These are phyloP conservation scores for Tetrahymena elliotti DNA, from an alignment of 73 alveolate genomes.

Conservation along the genomic window DNA sequence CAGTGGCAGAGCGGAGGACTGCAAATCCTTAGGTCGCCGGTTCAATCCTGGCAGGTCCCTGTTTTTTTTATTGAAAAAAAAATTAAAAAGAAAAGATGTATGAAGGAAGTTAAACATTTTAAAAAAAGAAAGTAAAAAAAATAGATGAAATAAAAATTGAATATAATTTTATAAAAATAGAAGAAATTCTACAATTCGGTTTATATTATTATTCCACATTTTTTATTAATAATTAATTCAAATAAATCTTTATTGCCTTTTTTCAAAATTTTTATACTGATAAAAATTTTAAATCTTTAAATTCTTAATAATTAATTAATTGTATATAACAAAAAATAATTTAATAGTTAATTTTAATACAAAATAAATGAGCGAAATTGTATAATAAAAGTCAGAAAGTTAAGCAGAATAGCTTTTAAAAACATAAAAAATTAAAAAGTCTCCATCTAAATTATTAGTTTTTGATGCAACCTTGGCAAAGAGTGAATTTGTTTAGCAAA, in stretches of 20 bases:
- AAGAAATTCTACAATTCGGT: not conserved
- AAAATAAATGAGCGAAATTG: not conserved
- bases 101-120: too few relatives aligned
- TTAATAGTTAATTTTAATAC: not conserved
- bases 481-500: not conserved
- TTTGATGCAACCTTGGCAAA: not conserved
- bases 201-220: too few relatives aligned
- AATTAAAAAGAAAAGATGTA: not conserved
- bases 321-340: not conserved
- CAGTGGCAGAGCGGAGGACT: slow-evolving; percentile 6
- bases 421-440: not conserved
- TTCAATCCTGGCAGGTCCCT: slow-evolving; percentile 4
- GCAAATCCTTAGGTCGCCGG: slow-evolving; percentile 3
- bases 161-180: too few relatives aligned
- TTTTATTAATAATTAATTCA: not conserved
- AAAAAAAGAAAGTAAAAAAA: too few relatives aligned
- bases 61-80: not conserved
- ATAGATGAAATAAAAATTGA: too few relatives aligned
- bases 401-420: not conserved
- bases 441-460: not conserved
- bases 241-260: too few relatives aligned
- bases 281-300: not conserved
- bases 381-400: not conserved
- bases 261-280: not conserved
- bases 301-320: not conserved